Percentiles rank a stretch among this genome's conserved stretches.
These are phyloP conservation scores for Hanseniaspora lachancei DNA, from an alignment of 805 yeast genomes.

Conservation along the genomic window DNA sequence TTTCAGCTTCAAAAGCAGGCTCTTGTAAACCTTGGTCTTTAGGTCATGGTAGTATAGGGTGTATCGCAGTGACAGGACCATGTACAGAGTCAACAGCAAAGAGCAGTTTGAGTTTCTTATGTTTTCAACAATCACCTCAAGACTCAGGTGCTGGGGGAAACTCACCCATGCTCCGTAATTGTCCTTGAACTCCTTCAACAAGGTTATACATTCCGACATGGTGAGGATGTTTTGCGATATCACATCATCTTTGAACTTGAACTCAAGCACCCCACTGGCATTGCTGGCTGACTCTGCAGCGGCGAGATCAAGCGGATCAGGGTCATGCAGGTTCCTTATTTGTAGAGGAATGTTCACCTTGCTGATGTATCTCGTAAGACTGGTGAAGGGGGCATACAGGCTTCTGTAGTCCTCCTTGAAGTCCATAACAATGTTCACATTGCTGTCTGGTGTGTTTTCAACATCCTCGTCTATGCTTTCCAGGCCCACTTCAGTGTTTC, in stretches of 20 bases:
- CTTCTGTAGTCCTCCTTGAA: slow-evolving; percentile 1
- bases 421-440: background rate
- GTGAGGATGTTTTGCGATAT: slow-evolving; percentile 39
- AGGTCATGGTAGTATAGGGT: slow-evolving; percentile 22
- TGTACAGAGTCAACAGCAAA: slow-evolving; percentile 51
- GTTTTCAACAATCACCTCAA: slow-evolving; percentile 36
- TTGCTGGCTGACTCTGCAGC: slow-evolving; percentile 15
- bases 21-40: slow-evolving; percentile 32
- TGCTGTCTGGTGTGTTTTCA: background rate
- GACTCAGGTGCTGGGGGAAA: slow-evolving; percentile 42
- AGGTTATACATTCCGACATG: slow-evolving; percentile 34
- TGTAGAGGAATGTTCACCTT: slow-evolving; percentile 11
- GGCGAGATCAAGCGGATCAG: slow-evolving; percentile 11
- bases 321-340: slow-evolving; percentile 12
- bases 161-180: slow-evolving; percentile 70
- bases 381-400: slow-evolving; percentile 12
- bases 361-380: slow-evolving; percentile 1
- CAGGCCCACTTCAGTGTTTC: background rate
- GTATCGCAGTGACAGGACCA: slow-evolving; percentile 49
- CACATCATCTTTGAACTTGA: slow-evolving; percentile 32
- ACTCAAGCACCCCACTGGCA: background rate
- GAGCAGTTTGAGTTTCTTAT: slow-evolving; percentile 40
- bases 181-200: slow-evolving; percentile 47
- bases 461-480: background rate
- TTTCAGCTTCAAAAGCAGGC: slow-evolving; percentile 35